These are phyloP conservation scores for Metschnikowia sp. DNA, from an alignment of 805 yeast genomes.

Conservation along the genomic window DNA sequence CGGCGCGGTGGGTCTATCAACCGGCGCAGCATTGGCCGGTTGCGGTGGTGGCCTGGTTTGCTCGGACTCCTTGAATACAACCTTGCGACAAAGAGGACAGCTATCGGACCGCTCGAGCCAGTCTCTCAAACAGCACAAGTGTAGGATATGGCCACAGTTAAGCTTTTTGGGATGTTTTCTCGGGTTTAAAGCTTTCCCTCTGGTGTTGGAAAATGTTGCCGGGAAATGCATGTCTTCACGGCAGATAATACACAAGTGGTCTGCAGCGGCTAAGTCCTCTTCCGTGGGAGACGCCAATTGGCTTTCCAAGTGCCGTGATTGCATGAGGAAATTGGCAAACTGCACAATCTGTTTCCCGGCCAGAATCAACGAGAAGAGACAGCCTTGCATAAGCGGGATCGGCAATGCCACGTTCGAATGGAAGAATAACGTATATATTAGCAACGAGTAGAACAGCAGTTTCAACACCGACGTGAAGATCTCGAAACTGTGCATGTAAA, in stretches of 20 bases:
- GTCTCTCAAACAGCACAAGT: slow-evolving; percentile 82
- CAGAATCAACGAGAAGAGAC: slow-evolving; percentile 37
- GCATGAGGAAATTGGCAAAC: slow-evolving; percentile 48
- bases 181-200: slow-evolving; percentile 21
- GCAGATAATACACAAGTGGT: slow-evolving; percentile 80
- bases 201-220: slow-evolving; percentile 28
- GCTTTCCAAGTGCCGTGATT: slow-evolving; percentile 60
- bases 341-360: slow-evolving; percentile 36
- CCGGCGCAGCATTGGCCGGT: not conserved
- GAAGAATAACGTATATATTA: slow-evolving; percentile 33
- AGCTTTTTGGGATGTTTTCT: slow-evolving; percentile 68
- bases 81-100: slow-evolving; percentile 89
- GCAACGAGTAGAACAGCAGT: slow-evolving; percentile 27
- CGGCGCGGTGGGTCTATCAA: not conserved
- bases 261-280: slow-evolving; percentile 53
- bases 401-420: slow-evolving; percentile 33
- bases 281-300: slow-evolving; percentile 60
- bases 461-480: slow-evolving; percentile 44
- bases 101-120: slow-evolving; percentile 90
- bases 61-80: slow-evolving; percentile 41
- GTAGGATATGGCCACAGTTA: slow-evolving; percentile 83
- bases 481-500: slow-evolving; percentile 56
- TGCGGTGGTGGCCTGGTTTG: no score
- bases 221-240: slow-evolving; percentile 77
- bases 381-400: slow-evolving; percentile 42